Base-by-base conservation (phyloP, 2,329 filamentous ascomycete species). In the Colletotrichum sp. region DNA sequence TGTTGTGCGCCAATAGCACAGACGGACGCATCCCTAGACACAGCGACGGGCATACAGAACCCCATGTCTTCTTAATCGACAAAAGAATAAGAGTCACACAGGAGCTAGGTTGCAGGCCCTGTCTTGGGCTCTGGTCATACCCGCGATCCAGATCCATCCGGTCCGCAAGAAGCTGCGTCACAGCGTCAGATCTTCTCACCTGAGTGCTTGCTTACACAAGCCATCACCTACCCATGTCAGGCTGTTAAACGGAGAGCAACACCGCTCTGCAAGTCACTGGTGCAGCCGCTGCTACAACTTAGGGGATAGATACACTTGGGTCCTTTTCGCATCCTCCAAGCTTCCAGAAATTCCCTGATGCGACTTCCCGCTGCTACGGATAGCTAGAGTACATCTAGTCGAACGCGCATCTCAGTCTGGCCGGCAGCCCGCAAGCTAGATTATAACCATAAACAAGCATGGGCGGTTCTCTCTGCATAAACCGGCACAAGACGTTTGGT, bases 131-230 rank as follows among this genome's bases (percentile, higher is more conserved):
- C 69, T 72, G 72, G 69, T 72, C 13, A 39, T 44, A 75, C 69
- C 63, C 72, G 69, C 72, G 72, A 75, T 72, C 69, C 72, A 72
- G 69, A 64, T 72, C 55, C 69, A 72, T 68, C 55, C 39, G 32
- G 28, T 67, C 69, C 39, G 63, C 55, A 24, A 72, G 44, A 64
- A 28, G 30, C 36, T 75, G 62, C 72, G 63, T 72, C 72, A 63
- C 69, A 34, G 62, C 57, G 26, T 34, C 39, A 63, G 55, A 57
- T 72, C 63, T 72, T 36, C 65, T 60, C 63, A 63, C 63, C 30
- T 18, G n/a, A 55, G 24, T 44, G 62, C 52, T 52, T 75, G 59
- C 28, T 62, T 32, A 32, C 59, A 62, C 59, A 21, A 62, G 59
- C 59, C 59, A 32, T 59, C 55, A 59, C 55, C 55, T 10, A 30